A percentile compares a stretch with the other conserved stretches of the same genome.
These are phyloP conservation scores for Phialophora verrucosa DNA, from an alignment of 2,329 filamentous ascomycete genomes.

Conservation along the genomic window DNA sequence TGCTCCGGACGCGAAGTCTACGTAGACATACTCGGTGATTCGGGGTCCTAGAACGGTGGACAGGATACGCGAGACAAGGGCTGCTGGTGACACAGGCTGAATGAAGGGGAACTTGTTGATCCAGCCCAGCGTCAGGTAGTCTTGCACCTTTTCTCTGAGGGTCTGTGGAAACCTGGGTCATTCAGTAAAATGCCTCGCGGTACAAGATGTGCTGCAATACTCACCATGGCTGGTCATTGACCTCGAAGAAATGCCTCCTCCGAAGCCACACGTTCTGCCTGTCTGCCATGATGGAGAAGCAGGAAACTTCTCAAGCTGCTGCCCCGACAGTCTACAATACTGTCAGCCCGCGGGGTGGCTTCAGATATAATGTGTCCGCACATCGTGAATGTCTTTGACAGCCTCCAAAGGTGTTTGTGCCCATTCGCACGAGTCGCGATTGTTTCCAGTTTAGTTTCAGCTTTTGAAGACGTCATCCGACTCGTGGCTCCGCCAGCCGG, in stretches of 20 bases:
- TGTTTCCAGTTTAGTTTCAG: conserved; percentile 11
- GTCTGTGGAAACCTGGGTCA: conserved; percentile 66
- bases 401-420: not conserved
- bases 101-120: conserved; percentile 63
- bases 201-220: conserved; percentile 30
- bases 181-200: conserved; percentile 17
- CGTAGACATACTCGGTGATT: conserved; percentile 64
- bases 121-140: conserved; percentile 69
- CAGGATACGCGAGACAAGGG: conserved; percentile 65
- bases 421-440: not conserved
- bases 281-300: conserved; percentile 1
- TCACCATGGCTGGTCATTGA: conserved; percentile 70
- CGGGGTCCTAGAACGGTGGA: conserved; percentile 56
- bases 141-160: conserved; percentile 63
- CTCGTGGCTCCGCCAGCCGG: not conserved
- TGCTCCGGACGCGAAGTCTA: conserved; percentile 78
- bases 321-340: conserved; percentile 7
- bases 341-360: not conserved
- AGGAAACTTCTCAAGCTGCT: not conserved
- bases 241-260: conserved; percentile 65
- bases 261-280: conserved; percentile 26
- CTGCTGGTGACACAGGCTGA: conserved; percentile 63
- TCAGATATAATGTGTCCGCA: conserved; percentile 1
- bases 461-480: conserved; percentile 3
- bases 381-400: not conserved